phyloP scores from a whole-genome alignment of 225 moss, liverwort and hornwort genomes.

The Asterella californica region DNA sequence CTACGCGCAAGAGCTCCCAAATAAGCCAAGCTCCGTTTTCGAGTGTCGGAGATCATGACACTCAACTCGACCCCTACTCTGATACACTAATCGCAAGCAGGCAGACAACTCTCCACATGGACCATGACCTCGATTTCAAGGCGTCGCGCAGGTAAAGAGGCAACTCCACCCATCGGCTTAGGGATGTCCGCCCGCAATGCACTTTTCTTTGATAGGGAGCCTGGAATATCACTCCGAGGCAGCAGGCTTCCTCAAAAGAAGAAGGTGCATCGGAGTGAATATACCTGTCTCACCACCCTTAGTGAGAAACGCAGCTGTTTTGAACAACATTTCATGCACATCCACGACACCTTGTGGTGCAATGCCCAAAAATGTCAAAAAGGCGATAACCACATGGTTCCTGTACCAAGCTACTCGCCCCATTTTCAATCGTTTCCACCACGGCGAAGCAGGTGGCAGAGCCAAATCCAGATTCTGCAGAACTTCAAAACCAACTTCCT shows the following conservation, averaged over 20 bases:
- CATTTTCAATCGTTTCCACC: slow-evolving; percentile 96
- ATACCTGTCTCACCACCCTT: slow-evolving; percentile 87
- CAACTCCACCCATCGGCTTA: slow-evolving; percentile 12
- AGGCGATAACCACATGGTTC: slow-evolving; percentile 80
- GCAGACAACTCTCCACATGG: slow-evolving; percentile 19
- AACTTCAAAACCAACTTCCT: slow-evolving; percentile 78
- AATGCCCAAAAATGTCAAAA: slow-evolving; percentile 77
- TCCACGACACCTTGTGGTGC: slow-evolving; percentile 90
- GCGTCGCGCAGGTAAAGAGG: slow-evolving; percentile 12
- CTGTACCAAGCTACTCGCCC: slow-evolving; percentile 83
- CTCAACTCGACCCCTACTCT: slow-evolving; percentile 26
- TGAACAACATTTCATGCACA: slow-evolving; percentile 95
- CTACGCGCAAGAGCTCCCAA: slow-evolving; percentile 20
- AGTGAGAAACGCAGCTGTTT: slow-evolving; percentile 78
- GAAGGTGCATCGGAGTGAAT: slow-evolving; percentile 92
- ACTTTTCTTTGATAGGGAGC: slow-evolving; percentile 1
- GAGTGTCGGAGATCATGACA: slow-evolving; percentile 28
- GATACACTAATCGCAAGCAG: slow-evolving; percentile 23
- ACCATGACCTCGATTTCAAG: slow-evolving; percentile 21
- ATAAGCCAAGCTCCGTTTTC: slow-evolving; percentile 26
- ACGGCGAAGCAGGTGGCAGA: slow-evolving; percentile 76
- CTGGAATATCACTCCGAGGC: slow-evolving; percentile 38
- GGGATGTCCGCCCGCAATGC: slow-evolving; percentile 24
- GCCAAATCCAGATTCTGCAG: slow-evolving; percentile 80
- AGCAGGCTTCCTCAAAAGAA: slow-evolving; percentile 71